Evolutionary conservation across 164 flowering plant genomes (phyloP), one percentile per base, ranked within the genome.

Genomic region (Berberis thunbergii): DNA sequence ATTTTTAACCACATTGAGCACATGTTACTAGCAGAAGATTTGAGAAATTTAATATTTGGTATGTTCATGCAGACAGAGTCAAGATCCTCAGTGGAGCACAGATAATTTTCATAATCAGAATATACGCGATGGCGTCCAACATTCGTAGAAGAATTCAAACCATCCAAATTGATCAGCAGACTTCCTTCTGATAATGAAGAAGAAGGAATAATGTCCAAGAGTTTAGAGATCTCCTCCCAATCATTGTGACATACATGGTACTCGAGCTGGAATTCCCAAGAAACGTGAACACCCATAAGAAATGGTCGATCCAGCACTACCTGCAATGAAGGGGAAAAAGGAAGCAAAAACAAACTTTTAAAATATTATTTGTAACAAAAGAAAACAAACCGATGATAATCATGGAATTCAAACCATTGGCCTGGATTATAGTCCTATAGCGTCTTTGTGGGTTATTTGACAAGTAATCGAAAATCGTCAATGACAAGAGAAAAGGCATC

Each of bases 191-290:
- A 77, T 61, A 89, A 69, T 63, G 75, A 75, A 66, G 75, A 76
- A 41, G 71, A 13, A 68, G 99, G 99, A 71, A 95, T 75, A 67
- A 78, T 57, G 61, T 89, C 88, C 65, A 91, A 67, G 44, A 95
- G 89, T 69, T 72, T 80, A 12, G 74, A 74, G 4, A 87, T 89
- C 79, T 86, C 89, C 54, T 72, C 81, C 97, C 91, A 86, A 70
- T 95, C 78, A 76, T 86, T 85, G 69, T 82, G 99, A 72, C 80
- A 79, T 57, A 84, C 57, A 67, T 87, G 75, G 71, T 91, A 95
- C 74, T 89, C 99, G 61, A 91, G 77, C 73, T 89, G 89, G 50
- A 97, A 89, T 69, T 95, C 97, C 97, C 97, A 95, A 55, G 69
- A 67, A 40, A 89, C 76, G 70, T 86, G 78, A 69, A 81, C 89